A percentile compares a stretch with the other conserved stretches of the same genome.
phyloP scores from a whole-genome alignment of 2,329 filamentous ascomycete genomes.

The Gaeumannomyces tritici region DNA sequence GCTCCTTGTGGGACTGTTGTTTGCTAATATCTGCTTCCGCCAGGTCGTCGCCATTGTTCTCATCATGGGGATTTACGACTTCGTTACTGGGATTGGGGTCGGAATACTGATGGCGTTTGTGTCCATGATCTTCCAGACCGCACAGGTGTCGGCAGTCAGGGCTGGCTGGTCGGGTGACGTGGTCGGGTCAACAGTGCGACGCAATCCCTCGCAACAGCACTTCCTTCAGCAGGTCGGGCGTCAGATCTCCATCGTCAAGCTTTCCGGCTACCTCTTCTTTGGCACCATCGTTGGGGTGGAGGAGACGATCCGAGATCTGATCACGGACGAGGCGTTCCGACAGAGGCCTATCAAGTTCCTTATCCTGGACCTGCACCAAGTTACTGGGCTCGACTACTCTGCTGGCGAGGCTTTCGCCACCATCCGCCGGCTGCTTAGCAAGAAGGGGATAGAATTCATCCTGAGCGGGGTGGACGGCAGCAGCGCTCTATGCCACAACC shows the following conservation, averaged over 20 bases:
- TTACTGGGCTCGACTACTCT: slow-evolving; percentile 91
- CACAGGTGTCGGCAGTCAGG: slow-evolving; percentile 77
- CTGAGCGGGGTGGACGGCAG: slow-evolving; percentile 74
- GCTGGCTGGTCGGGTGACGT: slow-evolving; percentile 85
- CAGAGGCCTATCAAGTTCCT: slow-evolving; percentile 78
- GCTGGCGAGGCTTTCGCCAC: slow-evolving; percentile 91
- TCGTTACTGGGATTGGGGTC: slow-evolving; percentile 86
- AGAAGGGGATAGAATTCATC: slow-evolving; percentile 69
- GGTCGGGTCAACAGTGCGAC: slow-evolving; percentile 83
- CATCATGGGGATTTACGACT: slow-evolving; percentile 95
- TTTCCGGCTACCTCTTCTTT: slow-evolving; percentile 95
- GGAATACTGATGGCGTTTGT: slow-evolving; percentile 88
- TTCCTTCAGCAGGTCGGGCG: slow-evolving; percentile 78
- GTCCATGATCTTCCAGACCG: slow-evolving; percentile 85
- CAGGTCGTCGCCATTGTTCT: slow-evolving; percentile 77
- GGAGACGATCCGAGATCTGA: slow-evolving; percentile 69
- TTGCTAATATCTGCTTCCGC: neutral
- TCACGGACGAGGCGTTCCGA: slow-evolving; percentile 73
- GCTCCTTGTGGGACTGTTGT: neutral
- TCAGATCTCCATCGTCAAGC: slow-evolving; percentile 85
- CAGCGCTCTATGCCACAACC: slow-evolving; percentile 64
- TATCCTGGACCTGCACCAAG: slow-evolving; percentile 79
- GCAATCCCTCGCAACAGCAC: slow-evolving; percentile 79
- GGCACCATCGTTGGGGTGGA: slow-evolving; percentile 95
- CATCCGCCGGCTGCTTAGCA: slow-evolving; percentile 73